phyloP scores from a whole-genome alignment of 1,284 basidiomycete genomes.

The Cutaneotrichosporon dermatis region DNA sequence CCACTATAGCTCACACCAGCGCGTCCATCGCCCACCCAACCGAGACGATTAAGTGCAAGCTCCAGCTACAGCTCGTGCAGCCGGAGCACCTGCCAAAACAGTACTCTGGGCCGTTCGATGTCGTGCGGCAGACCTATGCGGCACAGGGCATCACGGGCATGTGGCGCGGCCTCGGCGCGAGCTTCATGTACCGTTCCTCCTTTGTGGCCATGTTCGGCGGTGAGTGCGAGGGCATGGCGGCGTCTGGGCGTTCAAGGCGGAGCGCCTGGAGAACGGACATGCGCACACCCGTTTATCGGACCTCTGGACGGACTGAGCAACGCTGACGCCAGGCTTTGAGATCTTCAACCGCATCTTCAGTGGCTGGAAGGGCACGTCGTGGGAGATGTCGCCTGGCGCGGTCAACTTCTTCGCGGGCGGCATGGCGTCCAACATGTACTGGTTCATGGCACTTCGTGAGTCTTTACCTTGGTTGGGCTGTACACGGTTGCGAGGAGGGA shows the following conservation, averaged over 20 bases:
- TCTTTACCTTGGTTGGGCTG: not conserved
- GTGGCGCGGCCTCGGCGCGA: conserved; percentile 45
- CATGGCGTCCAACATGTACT: conserved; percentile 47
- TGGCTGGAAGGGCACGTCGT: conserved; percentile 44
- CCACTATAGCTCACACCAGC: conserved; percentile 21
- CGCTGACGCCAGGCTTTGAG: conserved; percentile 40
- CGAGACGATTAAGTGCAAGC: conserved; percentile 49
- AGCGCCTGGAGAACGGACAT: no score
- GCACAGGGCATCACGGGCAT: conserved; percentile 43
- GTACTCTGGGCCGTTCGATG: conserved; percentile 43
- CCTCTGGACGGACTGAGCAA: not conserved
- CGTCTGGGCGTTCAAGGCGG: no score
- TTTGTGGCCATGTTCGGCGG: conserved; percentile 49
- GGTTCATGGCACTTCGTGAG: conserved; percentile 44
- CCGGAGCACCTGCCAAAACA: conserved; percentile 32
- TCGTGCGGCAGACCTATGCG: conserved; percentile 42
- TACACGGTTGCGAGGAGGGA: no score
- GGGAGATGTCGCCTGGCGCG: conserved; percentile 39
- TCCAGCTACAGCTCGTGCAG: conserved; percentile 45
- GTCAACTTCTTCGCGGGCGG: conserved; percentile 48
- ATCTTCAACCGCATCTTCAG: conserved; percentile 46
- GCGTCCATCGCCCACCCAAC: conserved; percentile 47
- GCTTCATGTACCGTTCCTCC: conserved; percentile 45
- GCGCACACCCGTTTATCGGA: no score
- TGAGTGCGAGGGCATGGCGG: conserved; percentile 16